phyloP scores from a whole-genome alignment of 441 rosid species.

The Jatropha multifida region DNA sequence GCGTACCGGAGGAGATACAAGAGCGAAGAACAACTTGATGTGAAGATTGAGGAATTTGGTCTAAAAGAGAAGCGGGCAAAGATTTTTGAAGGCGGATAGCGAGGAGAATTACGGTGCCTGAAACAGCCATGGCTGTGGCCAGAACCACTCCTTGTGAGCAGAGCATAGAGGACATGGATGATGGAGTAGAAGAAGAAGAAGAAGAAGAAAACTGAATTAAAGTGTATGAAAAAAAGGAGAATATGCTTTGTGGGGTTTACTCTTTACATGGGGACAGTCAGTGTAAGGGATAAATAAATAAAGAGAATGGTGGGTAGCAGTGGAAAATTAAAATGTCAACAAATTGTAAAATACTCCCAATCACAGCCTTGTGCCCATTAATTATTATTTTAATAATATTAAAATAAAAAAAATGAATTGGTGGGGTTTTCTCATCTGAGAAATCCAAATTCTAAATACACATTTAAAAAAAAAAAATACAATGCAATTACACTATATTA shows the following conservation, averaged over 20 bases:
- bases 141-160: slow-evolving; percentile 49
- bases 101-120: slow-evolving; percentile 61
- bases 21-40: slow-evolving; percentile 31
- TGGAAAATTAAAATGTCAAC: not conserved
- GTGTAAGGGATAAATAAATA: slow-evolving; percentile 1
- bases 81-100: slow-evolving; percentile 60
- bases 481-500: no score
- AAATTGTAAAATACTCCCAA: no score
- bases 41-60: slow-evolving; percentile 20
- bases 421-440: no score
- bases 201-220: not conserved
- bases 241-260: slow-evolving; percentile 18
- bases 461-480: no score
- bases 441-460: no score
- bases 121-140: slow-evolving; percentile 69
- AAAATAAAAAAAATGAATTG: no score
- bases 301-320: not conserved
- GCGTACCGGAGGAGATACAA: slow-evolving; percentile 45
- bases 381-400: no score
- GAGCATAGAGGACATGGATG: slow-evolving; percentile 38
- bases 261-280: slow-evolving; percentile 11
- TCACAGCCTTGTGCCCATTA: no score
- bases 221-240: slow-evolving; percentile 4
- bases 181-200: not conserved
- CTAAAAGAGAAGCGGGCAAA: slow-evolving; percentile 21